Evolutionary conservation across 352 stramenopile genomes (phyloP).

Genomic region (Globisporangium spinosum): DNA sequence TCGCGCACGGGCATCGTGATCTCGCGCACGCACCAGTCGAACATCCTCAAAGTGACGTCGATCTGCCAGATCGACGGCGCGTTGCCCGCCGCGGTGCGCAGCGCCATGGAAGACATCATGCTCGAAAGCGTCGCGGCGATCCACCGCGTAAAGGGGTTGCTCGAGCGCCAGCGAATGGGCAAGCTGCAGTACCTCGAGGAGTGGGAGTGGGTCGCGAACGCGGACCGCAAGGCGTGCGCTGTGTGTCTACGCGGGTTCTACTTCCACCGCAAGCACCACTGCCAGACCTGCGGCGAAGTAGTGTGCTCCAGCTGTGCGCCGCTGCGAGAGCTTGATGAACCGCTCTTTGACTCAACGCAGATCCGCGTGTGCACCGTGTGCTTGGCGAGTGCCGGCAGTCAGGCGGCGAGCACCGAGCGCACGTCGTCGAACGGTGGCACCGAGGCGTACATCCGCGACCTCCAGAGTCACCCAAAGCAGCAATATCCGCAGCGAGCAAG

Average conservation of each 20-base stretch:
- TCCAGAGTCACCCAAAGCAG: constrained; percentile 24
- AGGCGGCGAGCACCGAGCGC: constrained; percentile 24
- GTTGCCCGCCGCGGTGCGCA: constrained; percentile 27
- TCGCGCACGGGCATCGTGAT: constrained; percentile 68
- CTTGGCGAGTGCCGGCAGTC: constrained; percentile 43
- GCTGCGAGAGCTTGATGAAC: constrained; percentile 66
- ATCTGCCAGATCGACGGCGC: constrained; percentile 71
- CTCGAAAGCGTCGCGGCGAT: constrained; percentile 56
- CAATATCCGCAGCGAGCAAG: constrained; percentile 1
- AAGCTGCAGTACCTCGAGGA: constrained; percentile 71
- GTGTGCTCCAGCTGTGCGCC: constrained; percentile 73
- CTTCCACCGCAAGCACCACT: constrained; percentile 79
- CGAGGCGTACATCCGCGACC: constrained; percentile 38
- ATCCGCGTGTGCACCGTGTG: constrained; percentile 74
- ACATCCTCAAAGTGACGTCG: constrained; percentile 64
- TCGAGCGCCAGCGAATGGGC: constrained; percentile 77
- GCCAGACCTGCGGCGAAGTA: constrained; percentile 69
- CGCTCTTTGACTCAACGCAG: constrained; percentile 50
- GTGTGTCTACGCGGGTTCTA: constrained; percentile 78
- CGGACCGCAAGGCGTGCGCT: constrained; percentile 73
- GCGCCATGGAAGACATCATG: constrained; percentile 64
- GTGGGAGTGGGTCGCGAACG: constrained; percentile 70
- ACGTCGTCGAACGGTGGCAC: constrained; percentile 42
- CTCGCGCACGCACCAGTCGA: constrained; percentile 68
- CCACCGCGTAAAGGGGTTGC: constrained; percentile 47